These are phyloP conservation scores for Fusarium compactum DNA, from an alignment of 2,329 filamentous ascomycete species.

Conservation along the genomic window DNA sequence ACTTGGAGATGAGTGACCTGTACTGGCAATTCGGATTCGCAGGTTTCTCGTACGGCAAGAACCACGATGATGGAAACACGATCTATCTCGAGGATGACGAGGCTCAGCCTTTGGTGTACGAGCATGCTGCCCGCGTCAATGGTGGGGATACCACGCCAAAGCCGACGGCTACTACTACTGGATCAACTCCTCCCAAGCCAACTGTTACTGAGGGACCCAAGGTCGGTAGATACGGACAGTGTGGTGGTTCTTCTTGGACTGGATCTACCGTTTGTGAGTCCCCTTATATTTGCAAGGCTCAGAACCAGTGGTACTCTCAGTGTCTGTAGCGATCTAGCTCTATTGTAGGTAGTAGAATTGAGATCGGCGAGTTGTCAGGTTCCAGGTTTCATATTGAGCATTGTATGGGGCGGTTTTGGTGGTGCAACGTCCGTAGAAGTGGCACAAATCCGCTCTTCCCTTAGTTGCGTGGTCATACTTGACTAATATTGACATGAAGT, in stretches of 20 bases:
- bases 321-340: constrained; percentile 8
- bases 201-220: constrained; percentile 18
- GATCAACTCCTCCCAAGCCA: constrained; percentile 10
- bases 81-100: constrained; percentile 66
- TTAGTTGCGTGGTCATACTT: background rate
- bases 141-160: constrained; percentile 13
- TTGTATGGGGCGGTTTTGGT: background rate
- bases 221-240: constrained; percentile 29
- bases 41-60: constrained; percentile 64
- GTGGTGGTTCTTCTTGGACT: constrained; percentile 32
- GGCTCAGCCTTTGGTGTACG: constrained; percentile 58
- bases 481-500: background rate
- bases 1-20: constrained; percentile 64
- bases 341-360: background rate
- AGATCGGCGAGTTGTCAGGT: background rate
- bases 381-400: background rate
- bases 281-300: constrained; percentile 24
- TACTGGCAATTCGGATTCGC: constrained; percentile 68
- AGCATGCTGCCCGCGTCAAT: constrained; percentile 58
- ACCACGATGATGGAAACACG: constrained; percentile 68
- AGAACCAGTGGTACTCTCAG: constrained; percentile 40
- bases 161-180: constrained; percentile 1
- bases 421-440: background rate
- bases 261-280: constrained; percentile 21
- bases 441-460: too few species aligned